phyloP scores from a whole-genome alignment of 768 basidiomycete genomes.

The Brasilioporus rufonigricans region DNA sequence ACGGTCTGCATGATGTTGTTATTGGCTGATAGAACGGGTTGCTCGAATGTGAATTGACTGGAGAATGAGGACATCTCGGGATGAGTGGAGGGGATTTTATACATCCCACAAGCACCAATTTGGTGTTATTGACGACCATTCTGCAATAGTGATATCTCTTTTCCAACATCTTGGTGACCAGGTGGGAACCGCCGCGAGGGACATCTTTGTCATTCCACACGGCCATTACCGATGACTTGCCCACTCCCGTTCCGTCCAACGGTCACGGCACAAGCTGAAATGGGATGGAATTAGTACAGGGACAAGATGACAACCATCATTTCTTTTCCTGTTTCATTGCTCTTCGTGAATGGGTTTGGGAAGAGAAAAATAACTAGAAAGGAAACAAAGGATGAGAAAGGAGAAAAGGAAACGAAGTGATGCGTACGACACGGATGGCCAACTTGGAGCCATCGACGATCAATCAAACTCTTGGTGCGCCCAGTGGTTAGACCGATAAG shows the following conservation, averaged over 20 bases:
- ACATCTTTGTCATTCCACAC: background rate
- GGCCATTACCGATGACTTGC: background rate
- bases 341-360: background rate
- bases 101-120: background rate
- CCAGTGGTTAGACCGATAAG: background rate
- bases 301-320: background rate
- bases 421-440: background rate
- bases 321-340: background rate
- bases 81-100: background rate
- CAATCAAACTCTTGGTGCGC: too few relatives aligned
- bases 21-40: background rate
- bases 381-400: background rate
- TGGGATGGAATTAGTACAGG: too few relatives aligned
- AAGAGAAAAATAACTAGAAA: background rate
- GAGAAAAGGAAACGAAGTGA: background rate
- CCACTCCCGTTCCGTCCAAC: background rate
- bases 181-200: background rate
- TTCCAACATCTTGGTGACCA: too few relatives aligned
- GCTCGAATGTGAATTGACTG: too few relatives aligned
- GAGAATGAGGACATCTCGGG: background rate
- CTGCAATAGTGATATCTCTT: background rate
- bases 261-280: background rate
- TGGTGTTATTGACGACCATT: constrained; percentile 1
- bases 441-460: background rate
- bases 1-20: too few relatives aligned